Evolutionary conservation across 176 grass and related monocot species (phyloP).

Genomic region (Paspalum vaginatum): DNA sequence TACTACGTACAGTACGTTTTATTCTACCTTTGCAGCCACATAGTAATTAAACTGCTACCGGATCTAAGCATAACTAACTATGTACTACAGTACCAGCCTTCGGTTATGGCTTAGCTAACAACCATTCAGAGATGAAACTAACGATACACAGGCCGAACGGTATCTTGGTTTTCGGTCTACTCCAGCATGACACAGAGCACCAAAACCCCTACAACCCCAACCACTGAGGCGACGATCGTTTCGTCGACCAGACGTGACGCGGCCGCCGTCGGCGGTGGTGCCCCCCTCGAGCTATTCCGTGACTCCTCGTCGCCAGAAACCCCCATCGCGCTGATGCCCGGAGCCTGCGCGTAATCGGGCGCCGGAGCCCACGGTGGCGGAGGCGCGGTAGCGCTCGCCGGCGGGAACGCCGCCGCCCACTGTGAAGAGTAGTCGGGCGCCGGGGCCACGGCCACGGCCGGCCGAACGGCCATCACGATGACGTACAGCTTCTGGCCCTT

Average conservation of each 20-base stretch:
- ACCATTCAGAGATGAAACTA: not conserved
- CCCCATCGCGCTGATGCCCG: not conserved
- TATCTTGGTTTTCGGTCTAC: not conserved
- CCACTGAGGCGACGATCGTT: not conserved
- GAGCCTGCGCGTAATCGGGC: constrained; percentile 37
- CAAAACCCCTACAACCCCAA: constrained; percentile 30
- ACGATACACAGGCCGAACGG: not conserved
- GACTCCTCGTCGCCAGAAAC: not conserved
- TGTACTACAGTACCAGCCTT: too few relatives aligned
- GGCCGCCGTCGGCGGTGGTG: constrained; percentile 38
- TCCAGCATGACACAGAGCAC: constrained; percentile 8
- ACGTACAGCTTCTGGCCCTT: constrained; percentile 75
- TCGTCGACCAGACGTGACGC: constrained; percentile 25
- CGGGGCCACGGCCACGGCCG: not conserved
- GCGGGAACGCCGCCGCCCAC: not conserved
- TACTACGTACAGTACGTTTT: not conserved
- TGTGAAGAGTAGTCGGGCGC: not conserved
- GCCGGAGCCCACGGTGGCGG: constrained; percentile 24
- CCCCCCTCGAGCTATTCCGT: constrained; percentile 1
- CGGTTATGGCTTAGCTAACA: not conserved
- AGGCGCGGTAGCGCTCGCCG: not conserved
- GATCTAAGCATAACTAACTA: not conserved
- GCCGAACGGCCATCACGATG: constrained; percentile 60
- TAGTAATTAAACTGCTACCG: not conserved
- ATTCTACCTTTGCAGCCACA: not conserved